Base-by-base conservation (phyloP, 495 filamentous ascomycete genomes). In the Hyaloscypha hepaticicola region DNA sequence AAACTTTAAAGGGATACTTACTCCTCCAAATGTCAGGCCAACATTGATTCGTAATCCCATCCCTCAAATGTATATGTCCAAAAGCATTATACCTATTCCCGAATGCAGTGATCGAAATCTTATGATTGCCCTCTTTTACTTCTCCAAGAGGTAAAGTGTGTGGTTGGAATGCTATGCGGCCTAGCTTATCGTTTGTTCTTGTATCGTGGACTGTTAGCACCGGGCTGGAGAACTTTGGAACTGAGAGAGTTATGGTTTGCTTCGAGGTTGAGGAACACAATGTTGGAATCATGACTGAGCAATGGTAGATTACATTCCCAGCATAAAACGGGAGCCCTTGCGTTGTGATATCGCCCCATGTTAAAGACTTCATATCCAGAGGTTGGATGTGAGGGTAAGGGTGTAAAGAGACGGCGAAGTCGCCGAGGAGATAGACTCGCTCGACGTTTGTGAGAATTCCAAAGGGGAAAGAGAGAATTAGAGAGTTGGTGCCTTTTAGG, bases 281-380 rank as follows among this genome's bases (percentile, higher is more conserved):
- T 16, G 27, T 19, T 53, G 61, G 21, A 14, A 68, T 24, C 14
- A 50, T 31, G 48, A 68, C 60, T 12, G 12, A 45, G 63, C 63
- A 66, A 26, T 63, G 48, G 53, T 72, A 72, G 2, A 48, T 64
- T 11, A 72, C 49, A 33, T 72, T 73, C 7, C 71, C 71, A 26
- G 61, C 71, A 38, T 73, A 73, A 34, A 73, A 73, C 8, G 71
- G 71, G 19, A 69, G 64, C 9, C 66, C 66, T 58, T 69, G 69
- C 38, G 28, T 14, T 19, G 49, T 60, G 31, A 65, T 60, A 28
- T 71, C 41, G 16, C 71, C 71, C 60, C 63, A 71, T 21, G 21
- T 61, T n/a, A n/a, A n/a, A n/a, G n/a, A n/a, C n/a, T n/a, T n/a
- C n/a, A n/a, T n/a, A n/a, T n/a, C n/a, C n/a, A n/a, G n/a, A n/a